Conservation (phyloP, 495 filamentous ascomycete species). For the Hypoxylon crocopeplum region DNA sequence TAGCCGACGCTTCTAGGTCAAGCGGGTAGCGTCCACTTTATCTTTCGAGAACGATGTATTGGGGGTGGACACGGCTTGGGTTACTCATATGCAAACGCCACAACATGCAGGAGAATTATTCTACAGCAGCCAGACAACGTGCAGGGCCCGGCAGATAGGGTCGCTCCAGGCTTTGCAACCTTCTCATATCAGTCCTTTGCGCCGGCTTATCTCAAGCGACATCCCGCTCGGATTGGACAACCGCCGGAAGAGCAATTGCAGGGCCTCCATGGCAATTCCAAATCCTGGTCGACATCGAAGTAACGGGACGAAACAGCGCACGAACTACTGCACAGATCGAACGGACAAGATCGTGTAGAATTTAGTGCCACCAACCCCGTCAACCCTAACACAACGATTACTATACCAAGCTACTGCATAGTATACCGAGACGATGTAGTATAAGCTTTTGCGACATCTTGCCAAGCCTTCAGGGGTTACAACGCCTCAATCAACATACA, state of each 20-base stretch:
- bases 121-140: neutral
- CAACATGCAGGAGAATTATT: conserved; percentile 2
- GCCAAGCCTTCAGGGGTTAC: too few species aligned
- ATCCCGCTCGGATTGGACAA: conserved; percentile 4
- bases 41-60: neutral
- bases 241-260: neutral
- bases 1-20: neutral
- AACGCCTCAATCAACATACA: too few species aligned
- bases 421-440: too few species aligned
- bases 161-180: conserved; percentile 14
- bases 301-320: neutral
- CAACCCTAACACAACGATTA: neutral
- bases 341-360: too few species aligned
- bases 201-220: conserved; percentile 13
- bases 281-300: conserved; percentile 7
- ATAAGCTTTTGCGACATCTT: too few species aligned
- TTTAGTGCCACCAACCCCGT: neutral
- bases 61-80: neutral
- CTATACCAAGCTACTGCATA: too few species aligned
- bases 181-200: conserved; percentile 16
- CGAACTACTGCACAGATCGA: neutral
- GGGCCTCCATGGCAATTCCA: conserved; percentile 17
- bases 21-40: neutral
- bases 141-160: conserved; percentile 15
- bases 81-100: conserved; percentile 5